A percentile compares a stretch with the other conserved stretches of the same genome.
Evolutionary conservation across 1,284 basidiomycete genomes (phyloP).

Genomic region (Malassezia equina): DNA sequence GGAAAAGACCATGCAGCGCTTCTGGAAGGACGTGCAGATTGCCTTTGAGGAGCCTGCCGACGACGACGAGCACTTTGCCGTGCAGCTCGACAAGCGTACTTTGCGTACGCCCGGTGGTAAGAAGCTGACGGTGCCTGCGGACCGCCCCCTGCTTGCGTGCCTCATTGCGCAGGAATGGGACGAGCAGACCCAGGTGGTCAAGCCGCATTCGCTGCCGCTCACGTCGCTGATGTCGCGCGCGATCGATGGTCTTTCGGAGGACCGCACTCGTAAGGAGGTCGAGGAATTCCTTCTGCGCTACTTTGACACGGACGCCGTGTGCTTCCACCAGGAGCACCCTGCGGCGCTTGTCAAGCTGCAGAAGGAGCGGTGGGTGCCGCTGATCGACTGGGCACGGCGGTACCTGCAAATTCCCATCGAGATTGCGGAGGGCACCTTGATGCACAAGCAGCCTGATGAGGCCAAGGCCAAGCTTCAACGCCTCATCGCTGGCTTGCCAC

Average conservation of each 20-base stretch:
- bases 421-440: constrained; percentile 24
- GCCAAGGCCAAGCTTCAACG: constrained; percentile 15
- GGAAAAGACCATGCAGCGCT: constrained; percentile 25
- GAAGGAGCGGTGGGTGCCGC: constrained; percentile 75
- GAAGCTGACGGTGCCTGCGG: constrained; percentile 61
- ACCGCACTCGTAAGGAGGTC: constrained; percentile 58
- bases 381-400: constrained; percentile 72
- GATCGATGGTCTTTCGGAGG: constrained; percentile 65
- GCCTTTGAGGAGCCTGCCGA: neutral
- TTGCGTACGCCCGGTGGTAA: constrained; percentile 79
- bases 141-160: constrained; percentile 65
- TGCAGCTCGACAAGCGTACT: constrained; percentile 73
- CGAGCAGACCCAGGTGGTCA: constrained; percentile 72
- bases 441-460: constrained; percentile 18
- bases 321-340: constrained; percentile 74
- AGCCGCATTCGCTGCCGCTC: constrained; percentile 84
- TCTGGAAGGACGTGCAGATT: constrained; percentile 31
- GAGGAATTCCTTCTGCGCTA: constrained; percentile 69
- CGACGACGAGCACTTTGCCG: constrained; percentile 25
- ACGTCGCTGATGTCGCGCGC: constrained; percentile 81
- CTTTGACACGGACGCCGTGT: constrained; percentile 88
- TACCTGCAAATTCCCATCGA: constrained; percentile 50
- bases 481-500: constrained; percentile 18
- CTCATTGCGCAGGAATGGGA: constrained; percentile 94
- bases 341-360: constrained; percentile 68